These are phyloP conservation scores for Gigaspora rosea DNA, from an alignment of 192 early-diverging fungal genomes.

Conservation along the genomic window DNA sequence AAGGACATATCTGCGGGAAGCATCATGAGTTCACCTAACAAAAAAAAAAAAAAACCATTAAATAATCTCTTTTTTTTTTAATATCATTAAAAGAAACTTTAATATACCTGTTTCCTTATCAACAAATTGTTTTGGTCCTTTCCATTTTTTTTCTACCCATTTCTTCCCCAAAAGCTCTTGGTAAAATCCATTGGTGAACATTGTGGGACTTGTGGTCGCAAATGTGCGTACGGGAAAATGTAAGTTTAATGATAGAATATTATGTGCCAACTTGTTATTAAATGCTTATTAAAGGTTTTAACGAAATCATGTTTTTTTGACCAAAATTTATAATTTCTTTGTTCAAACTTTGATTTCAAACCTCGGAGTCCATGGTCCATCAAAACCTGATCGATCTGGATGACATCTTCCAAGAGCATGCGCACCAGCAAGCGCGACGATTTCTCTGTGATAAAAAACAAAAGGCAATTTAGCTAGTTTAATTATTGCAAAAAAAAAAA, in stretches of 20 bases:
- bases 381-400: constrained; percentile 70
- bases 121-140: constrained; percentile 83
- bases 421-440: constrained; percentile 78
- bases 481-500: too few species aligned
- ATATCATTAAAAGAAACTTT: constrained; percentile 18
- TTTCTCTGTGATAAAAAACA: constrained; percentile 53
- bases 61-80: not conserved
- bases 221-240: too few species aligned
- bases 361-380: constrained; percentile 79
- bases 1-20: constrained; percentile 72
- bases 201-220: constrained; percentile 66
- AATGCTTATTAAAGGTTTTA: too few species aligned
- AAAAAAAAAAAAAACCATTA: not conserved
- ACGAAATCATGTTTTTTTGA: too few species aligned
- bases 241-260: too few species aligned
- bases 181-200: constrained; percentile 89
- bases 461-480: not conserved
- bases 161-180: constrained; percentile 75
- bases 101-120: constrained; percentile 66
- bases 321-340: too few species aligned
- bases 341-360: not conserved
- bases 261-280: too few species aligned
- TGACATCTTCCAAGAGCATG: constrained; percentile 82
- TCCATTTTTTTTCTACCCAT: constrained; percentile 81
- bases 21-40: constrained; percentile 63